Base-by-base conservation (phyloP, 1,284 basidiomycete species). In the Phaffia rhodozyma region DNA sequence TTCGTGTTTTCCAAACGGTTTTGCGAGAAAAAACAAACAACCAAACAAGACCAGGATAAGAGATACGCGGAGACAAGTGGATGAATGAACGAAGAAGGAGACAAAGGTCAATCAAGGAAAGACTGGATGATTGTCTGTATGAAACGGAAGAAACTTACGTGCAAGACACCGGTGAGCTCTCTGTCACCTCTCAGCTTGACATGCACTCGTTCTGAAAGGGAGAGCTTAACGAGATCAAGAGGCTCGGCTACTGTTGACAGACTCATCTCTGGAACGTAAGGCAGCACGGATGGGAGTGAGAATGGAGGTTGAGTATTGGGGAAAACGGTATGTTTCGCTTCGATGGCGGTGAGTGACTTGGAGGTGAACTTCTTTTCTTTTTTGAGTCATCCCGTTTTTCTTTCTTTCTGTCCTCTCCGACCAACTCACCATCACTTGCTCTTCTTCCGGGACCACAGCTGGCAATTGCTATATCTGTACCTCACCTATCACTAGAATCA, bases 221-320 rank as follows among this genome's bases (percentile, higher is more conserved):
- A 93, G 38, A 98, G 82, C 68, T 93, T 84, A 73, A 99, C 94
- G 69, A 99, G 84, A 75, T 98, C 96, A 77, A 99, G 91, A n/a
- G 92, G 92, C 77, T 97, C 92, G 75, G 90, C 86, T 72, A 98
- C 91, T 71, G 84, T 82, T 68, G 85, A 64, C 62, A 71, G 70
- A 55, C 38, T 43, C 38, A 43, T 43, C 16, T 2, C 38, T 43
- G 13, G 38, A 11, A 43, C 2, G 13, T 5, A 43, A 16, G 13
- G 38, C 38, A 43, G 13, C 2, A 11, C 13, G 38, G 38, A 43
- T 43, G 38, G 38, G 16, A 43, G 38, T 5, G 2, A 16, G 13
- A 43, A 11, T 43, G 38, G 16, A 16, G 16, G 38, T 43, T 43
- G 13, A 43, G 38, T 5, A 11, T 16, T 43, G 38, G 38, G 32